Evolutionary conservation across 306 rosid species (phyloP).

Genomic region (Ormosia emarginata): DNA sequence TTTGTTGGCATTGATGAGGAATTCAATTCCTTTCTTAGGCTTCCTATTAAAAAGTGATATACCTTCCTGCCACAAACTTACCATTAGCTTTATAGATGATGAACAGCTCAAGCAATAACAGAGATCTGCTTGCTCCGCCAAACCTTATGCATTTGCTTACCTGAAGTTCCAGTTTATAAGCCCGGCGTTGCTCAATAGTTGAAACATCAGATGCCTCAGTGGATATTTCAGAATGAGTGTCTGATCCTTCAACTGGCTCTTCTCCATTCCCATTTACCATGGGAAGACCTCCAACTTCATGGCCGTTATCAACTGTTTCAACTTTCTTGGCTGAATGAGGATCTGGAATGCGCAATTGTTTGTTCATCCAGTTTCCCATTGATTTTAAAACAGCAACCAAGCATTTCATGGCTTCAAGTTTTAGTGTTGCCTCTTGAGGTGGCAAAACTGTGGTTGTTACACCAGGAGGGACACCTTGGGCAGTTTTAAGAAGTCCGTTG

Average conservation of each 20-base stretch:
- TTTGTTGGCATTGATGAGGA: constrained; percentile 93
- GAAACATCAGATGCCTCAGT: constrained; percentile 77
- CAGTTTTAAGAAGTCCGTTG: constrained; percentile 98
- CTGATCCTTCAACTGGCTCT: constrained; percentile 79
- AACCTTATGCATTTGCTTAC: constrained; percentile 39
- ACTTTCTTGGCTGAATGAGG: constrained; percentile 64
- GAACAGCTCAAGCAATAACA: constrained; percentile 18
- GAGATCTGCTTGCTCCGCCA: constrained; percentile 24
- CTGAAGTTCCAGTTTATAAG: constrained; percentile 99
- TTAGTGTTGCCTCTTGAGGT: constrained; percentile 86
- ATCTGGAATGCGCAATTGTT: constrained; percentile 92
- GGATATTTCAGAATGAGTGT: constrained; percentile 78
- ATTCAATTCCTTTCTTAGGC: constrained; percentile 97
- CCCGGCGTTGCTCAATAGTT: constrained; percentile 92
- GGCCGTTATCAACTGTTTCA: constrained; percentile 54
- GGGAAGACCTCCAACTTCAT: constrained; percentile 63
- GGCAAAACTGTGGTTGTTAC: constrained; percentile 85
- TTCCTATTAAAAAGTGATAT: constrained; percentile 96
- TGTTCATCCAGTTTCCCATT: constrained; percentile 97
- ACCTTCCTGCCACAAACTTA: constrained; percentile 95
- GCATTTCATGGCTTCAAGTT: constrained; percentile 95
- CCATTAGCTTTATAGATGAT: constrained; percentile 44
- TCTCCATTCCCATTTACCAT: constrained; percentile 77
- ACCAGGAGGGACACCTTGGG: constrained; percentile 97
- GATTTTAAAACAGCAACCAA: constrained; percentile 82